A percentile compares a stretch with the other conserved stretches of the same genome.
phyloP scores from a whole-genome alignment of 306 rosid genomes.

The Cyamopsis tetragonoloba region DNA sequence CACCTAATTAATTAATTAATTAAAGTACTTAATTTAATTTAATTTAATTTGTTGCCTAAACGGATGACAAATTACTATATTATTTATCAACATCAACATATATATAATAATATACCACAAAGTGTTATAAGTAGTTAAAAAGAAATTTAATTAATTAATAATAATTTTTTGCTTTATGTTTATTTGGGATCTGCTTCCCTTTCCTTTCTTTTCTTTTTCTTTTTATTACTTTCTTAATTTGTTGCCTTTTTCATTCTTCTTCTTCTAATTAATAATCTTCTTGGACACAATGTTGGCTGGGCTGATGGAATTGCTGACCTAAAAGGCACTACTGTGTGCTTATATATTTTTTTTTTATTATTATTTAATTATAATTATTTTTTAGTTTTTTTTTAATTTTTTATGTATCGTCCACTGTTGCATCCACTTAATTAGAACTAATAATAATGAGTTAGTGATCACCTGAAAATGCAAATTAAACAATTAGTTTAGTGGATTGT shows the following conservation, averaged over 20 bases:
- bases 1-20: no score
- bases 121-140: conserved; percentile 16
- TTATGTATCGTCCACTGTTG: conserved; percentile 1
- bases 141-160: no score
- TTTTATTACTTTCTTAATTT: no score
- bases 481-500: conserved; percentile 1
- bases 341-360: background rate
- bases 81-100: no score
- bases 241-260: background rate
- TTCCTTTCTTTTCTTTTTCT: conserved; percentile 1
- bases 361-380: no score
- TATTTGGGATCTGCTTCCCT: conserved; percentile 34
- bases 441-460: conserved; percentile 13
- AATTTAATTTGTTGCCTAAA: conserved; percentile 42
- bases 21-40: no score
- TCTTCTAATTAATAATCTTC: conserved; percentile 16
- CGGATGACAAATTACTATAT: conserved; percentile 33
- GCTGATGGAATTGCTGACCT: conserved; percentile 36
- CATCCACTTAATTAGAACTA: conserved; percentile 32
- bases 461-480: background rate
- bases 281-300: background rate
- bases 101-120: no score
- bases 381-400: conserved; percentile 4
- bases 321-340: conserved; percentile 30
- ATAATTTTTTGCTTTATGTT: conserved; percentile 32